Evolutionary conservation across 257 asterid species (phyloP).

Genomic region (Marsdenia floribunda): DNA sequence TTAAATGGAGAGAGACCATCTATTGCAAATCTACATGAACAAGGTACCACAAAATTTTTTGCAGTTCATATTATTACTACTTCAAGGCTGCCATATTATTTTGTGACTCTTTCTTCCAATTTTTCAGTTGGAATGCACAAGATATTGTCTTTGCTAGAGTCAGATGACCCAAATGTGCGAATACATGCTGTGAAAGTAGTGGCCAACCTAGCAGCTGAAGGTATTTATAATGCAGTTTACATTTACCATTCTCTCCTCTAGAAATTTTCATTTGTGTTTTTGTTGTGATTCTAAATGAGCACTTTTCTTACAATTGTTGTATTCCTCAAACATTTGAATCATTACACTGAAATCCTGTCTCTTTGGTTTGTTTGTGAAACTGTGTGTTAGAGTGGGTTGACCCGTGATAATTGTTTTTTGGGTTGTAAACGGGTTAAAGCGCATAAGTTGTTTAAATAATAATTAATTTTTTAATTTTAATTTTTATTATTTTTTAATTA

Average conservation of each 20-base stretch:
- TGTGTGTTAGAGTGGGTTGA: too few species aligned
- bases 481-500: too few species aligned
- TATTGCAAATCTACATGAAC: conserved; percentile 90
- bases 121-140: conserved; percentile 90
- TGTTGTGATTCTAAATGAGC: background rate
- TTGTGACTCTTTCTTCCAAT: conserved; percentile 18
- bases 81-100: conserved; percentile 13
- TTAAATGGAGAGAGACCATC: conserved; percentile 72
- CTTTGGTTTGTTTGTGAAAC: background rate
- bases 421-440: too few species aligned
- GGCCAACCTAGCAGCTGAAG: conserved; percentile 99
- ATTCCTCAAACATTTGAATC: background rate
- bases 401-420: too few species aligned
- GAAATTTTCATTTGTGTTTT: conserved; percentile 8
- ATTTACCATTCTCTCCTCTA: conserved; percentile 10
- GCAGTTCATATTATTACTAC: conserved; percentile 2
- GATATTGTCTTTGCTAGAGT: conserved; percentile 87
- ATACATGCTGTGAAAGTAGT: conserved; percentile 99
- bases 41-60: conserved; percentile 49
- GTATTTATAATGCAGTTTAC: conserved; percentile 27
- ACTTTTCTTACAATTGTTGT: background rate
- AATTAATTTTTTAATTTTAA: too few species aligned
- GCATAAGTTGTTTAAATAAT: too few species aligned
- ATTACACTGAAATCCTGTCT: background rate
- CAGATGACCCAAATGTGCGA: conserved; percentile 85